Conservation (phyloP, 768 basidiomycete species). For the Lepiota brunneoincarnata region DNA sequence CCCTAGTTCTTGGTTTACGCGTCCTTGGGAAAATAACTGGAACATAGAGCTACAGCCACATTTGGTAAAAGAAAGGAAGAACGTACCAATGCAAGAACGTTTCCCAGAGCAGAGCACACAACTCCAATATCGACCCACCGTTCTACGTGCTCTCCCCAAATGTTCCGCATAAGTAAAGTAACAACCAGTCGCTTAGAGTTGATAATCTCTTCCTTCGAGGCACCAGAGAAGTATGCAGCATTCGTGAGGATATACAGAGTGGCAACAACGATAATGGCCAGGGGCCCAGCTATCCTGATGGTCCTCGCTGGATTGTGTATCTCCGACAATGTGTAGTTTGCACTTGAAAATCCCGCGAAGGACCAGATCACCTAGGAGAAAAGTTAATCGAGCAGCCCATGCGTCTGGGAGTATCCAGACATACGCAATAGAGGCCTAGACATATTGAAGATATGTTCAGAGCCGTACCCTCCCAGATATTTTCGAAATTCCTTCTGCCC, state of each 20-base stretch:
- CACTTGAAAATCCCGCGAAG: constrained; percentile 55
- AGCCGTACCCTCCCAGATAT: constrained; percentile 34
- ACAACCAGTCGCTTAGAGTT: constrained; percentile 51
- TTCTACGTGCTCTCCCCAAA: constrained; percentile 47
- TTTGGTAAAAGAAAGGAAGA: constrained; percentile 16
- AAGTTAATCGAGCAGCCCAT: neutral
- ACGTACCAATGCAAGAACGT: constrained; percentile 46
- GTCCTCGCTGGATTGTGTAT: constrained; percentile 52
- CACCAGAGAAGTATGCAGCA: constrained; percentile 55
- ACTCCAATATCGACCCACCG: constrained; percentile 28
- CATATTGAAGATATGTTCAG: constrained; percentile 44
- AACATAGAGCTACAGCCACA: neutral
- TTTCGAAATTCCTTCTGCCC: constrained; percentile 15
- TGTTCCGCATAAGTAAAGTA: constrained; percentile 52
- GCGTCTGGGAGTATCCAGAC: constrained; percentile 10
- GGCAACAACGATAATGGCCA: constrained; percentile 46
- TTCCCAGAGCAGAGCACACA: constrained; percentile 50
- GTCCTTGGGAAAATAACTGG: constrained; percentile 21
- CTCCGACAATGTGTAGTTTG: constrained; percentile 59
- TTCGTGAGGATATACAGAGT: constrained; percentile 51
- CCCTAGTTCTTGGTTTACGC: constrained; percentile 56
- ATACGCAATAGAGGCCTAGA: constrained; percentile 44
- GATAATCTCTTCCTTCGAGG: constrained; percentile 53
- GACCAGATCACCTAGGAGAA: constrained; percentile 34
- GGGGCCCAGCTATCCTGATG: constrained; percentile 51